These are phyloP conservation scores for Curvularia eragrostidis DNA, from an alignment of 2,329 filamentous ascomycete species.

Conservation along the genomic window DNA sequence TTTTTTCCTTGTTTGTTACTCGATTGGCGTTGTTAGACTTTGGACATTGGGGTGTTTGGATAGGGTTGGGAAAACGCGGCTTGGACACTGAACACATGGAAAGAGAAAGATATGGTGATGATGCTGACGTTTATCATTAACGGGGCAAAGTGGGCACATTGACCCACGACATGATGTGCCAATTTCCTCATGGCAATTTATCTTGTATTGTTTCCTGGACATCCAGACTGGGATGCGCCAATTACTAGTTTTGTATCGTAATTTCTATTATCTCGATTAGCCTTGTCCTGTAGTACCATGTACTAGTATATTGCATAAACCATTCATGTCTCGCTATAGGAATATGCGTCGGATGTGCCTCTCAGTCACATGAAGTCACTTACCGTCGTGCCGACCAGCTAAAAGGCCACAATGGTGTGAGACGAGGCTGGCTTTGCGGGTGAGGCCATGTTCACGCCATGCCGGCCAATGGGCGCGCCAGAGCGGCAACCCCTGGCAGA, in stretches of 20 bases:
- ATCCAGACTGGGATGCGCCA: not conserved
- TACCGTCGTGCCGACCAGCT: not conserved
- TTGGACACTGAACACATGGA: not conserved
- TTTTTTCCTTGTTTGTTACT: not conserved
- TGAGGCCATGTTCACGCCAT: slow-evolving; percentile 46
- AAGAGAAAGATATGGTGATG: slow-evolving; percentile 2
- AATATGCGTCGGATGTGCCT: not conserved
- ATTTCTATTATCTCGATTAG: slow-evolving; percentile 2
- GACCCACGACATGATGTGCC: not conserved
- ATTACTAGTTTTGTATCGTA: not conserved
- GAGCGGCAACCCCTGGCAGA: slow-evolving; percentile 34
- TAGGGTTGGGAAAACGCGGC: not conserved
- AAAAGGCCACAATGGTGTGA: slow-evolving; percentile 5
- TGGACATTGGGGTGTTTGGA: not conserved
- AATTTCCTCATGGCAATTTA: not conserved
- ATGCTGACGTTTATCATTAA: not conserved
- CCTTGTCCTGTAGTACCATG: not conserved
- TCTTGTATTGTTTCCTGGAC: not conserved
- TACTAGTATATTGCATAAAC: not conserved
- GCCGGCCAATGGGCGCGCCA: slow-evolving; percentile 9
- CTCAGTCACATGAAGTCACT: not conserved
- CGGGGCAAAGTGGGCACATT: not conserved
- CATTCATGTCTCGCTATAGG: too few relatives aligned
- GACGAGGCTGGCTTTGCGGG: not conserved
- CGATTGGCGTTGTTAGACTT: not conserved